phyloP scores from a whole-genome alignment of 2,329 filamentous ascomycete species.

The Clonostachys chloroleuca region DNA sequence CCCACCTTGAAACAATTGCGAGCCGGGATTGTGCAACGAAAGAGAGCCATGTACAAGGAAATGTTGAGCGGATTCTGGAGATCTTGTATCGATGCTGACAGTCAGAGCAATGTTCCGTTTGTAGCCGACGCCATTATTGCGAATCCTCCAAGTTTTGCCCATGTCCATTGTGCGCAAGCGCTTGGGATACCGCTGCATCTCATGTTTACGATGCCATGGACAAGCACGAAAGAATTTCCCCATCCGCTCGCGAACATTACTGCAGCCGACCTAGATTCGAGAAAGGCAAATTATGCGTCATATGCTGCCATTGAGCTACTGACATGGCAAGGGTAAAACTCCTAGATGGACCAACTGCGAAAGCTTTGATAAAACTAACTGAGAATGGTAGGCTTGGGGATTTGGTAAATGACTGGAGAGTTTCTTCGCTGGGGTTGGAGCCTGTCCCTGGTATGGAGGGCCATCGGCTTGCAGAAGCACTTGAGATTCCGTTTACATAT shows the following conservation, averaged over 20 bases:
- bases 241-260: conserved; percentile 89
- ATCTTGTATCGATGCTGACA: conserved; percentile 18
- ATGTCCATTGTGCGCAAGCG: conserved; percentile 94
- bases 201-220: conserved; percentile 99
- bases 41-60: conserved; percentile 68
- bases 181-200: conserved; percentile 92
- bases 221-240: conserved; percentile 87
- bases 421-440: conserved; percentile 57
- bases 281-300: conserved; percentile 84
- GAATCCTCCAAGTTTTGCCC: conserved; percentile 93
- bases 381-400: conserved; percentile 49
- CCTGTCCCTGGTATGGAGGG: conserved; percentile 56
- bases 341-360: not conserved
- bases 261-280: not conserved
- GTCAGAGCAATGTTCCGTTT: conserved; percentile 58
- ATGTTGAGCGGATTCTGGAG: conserved; percentile 22
- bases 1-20: conserved; percentile 79
- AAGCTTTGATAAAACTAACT: not conserved
- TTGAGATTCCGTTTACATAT: conserved; percentile 65
- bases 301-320: conserved; percentile 91
- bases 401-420: conserved; percentile 66
- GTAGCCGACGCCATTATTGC: conserved; percentile 88
- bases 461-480: conserved; percentile 56
- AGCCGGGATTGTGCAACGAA: conserved; percentile 95
- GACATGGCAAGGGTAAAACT: conserved; percentile 62